Percentiles rank a stretch among this genome's conserved stretches.
These are phyloP conservation scores for Clarireedia homoeocarpa DNA, from an alignment of 2,329 filamentous ascomycete genomes.

Conservation along the genomic window DNA sequence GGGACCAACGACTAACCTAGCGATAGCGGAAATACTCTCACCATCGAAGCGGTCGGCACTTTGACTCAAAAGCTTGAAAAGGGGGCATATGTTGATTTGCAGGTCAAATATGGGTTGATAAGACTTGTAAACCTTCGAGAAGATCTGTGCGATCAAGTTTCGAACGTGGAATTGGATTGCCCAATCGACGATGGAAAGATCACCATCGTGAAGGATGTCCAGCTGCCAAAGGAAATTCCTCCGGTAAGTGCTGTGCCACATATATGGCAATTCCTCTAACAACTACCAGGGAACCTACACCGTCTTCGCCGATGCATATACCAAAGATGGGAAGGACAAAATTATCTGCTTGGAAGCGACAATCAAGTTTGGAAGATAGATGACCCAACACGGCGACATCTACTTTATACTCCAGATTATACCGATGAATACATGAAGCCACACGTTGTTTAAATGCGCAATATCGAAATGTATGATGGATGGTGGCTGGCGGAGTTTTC, in stretches of 20 bases:
- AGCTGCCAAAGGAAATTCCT: constrained; percentile 80
- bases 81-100: constrained; percentile 73
- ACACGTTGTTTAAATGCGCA: not conserved
- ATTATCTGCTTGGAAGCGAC: constrained; percentile 82
- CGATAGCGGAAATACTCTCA: constrained; percentile 64
- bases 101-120: constrained; percentile 93
- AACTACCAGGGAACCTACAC: constrained; percentile 71
- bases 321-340: constrained; percentile 53
- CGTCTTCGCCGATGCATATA: constrained; percentile 80
- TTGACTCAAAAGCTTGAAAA: constrained; percentile 64
- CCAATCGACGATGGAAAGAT: constrained; percentile 75
- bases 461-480: constrained; percentile 7
- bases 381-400: not conserved
- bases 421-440: not conserved
- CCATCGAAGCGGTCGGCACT: constrained; percentile 71
- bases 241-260: constrained; percentile 53
- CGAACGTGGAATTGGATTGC: constrained; percentile 82
- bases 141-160: constrained; percentile 83
- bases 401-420: not conserved
- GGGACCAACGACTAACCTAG: constrained; percentile 17
- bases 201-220: constrained; percentile 69
- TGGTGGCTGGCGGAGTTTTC: constrained; percentile 3
- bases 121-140: constrained; percentile 72
- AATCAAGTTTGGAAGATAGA: constrained; percentile 46
- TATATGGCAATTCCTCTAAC: constrained; percentile 4